These are phyloP conservation scores for Penicillium diatomitis DNA, from an alignment of 495 filamentous ascomycete species.

Conservation along the genomic window DNA sequence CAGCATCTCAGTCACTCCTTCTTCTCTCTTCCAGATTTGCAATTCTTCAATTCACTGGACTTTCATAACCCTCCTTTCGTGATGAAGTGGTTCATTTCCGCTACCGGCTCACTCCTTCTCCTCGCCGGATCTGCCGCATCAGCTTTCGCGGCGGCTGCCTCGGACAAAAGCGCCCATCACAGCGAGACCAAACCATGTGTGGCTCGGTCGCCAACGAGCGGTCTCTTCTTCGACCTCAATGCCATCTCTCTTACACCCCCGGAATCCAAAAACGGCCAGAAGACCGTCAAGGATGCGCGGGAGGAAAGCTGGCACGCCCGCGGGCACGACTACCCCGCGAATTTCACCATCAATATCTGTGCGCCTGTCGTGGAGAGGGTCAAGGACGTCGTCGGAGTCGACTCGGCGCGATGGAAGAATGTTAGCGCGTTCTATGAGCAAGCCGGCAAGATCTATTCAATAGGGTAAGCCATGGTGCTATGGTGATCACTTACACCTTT, in stretches of 20 bases:
- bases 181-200: slow-evolving; percentile 55
- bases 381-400: slow-evolving; percentile 60
- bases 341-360: slow-evolving; percentile 96
- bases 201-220: slow-evolving; percentile 60
- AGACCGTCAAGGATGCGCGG: slow-evolving; percentile 48
- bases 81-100: slow-evolving; percentile 17
- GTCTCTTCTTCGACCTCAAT: slow-evolving; percentile 84
- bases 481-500: too few relatives aligned
- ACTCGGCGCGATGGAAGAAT: slow-evolving; percentile 58
- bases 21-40: background rate
- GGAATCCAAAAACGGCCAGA: slow-evolving; percentile 43
- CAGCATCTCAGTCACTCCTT: too few relatives aligned
- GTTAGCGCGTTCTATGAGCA: slow-evolving; percentile 83
- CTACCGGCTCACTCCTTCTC: slow-evolving; percentile 13
- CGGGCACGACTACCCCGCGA: slow-evolving; percentile 77
- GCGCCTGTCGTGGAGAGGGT: slow-evolving; percentile 71
- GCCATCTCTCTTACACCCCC: slow-evolving; percentile 55
- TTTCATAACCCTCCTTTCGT: background rate
- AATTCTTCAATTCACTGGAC: slow-evolving; percentile 2
- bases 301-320: slow-evolving; percentile 71
- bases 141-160: slow-evolving; percentile 15
- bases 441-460: slow-evolving; percentile 65
- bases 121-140: slow-evolving; percentile 7
- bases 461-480: slow-evolving; percentile 49
- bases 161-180: slow-evolving; percentile 16